Conservation (phyloP, 1,284 basidiomycete species). For the Ganoderma lucidum region DNA sequence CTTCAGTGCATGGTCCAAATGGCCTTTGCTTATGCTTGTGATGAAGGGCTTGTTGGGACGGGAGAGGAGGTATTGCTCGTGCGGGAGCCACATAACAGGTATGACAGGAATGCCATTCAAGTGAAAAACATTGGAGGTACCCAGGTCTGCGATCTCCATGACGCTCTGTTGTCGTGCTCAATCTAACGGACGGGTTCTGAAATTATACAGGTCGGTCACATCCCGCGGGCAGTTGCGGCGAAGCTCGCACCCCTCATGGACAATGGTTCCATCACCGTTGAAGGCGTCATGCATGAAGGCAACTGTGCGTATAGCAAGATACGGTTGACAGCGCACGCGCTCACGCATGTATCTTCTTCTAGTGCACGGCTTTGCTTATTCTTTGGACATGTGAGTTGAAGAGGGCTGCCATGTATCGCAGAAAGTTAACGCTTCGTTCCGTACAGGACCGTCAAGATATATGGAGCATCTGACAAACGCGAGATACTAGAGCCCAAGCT, state of each 20-base stretch:
- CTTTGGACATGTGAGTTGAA: slow-evolving; percentile 62
- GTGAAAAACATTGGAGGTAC: slow-evolving; percentile 76
- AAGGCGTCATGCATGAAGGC: slow-evolving; percentile 79
- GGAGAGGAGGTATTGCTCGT: slow-evolving; percentile 82
- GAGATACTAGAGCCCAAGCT: slow-evolving; percentile 70
- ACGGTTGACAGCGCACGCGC: neutral
- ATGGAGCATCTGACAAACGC: slow-evolving; percentile 67
- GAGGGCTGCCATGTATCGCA: slow-evolving; percentile 14
- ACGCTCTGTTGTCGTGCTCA: neutral
- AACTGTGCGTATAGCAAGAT: slow-evolving; percentile 59
- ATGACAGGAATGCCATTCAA: slow-evolving; percentile 83
- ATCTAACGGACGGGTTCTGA: neutral
- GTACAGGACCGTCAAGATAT: slow-evolving; percentile 75
- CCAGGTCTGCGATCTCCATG: slow-evolving; percentile 52
- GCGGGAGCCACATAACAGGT: slow-evolving; percentile 73
- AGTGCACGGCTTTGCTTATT: slow-evolving; percentile 60
- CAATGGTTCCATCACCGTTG: slow-evolving; percentile 64
- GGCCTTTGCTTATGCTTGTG: neutral
- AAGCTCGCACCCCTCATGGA: slow-evolving; percentile 80
- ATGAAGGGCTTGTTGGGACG: slow-evolving; percentile 72
- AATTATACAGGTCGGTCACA: slow-evolving; percentile 64
- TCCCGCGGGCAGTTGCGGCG: slow-evolving; percentile 68
- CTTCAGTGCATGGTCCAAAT: neutral
- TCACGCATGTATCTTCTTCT: neutral
- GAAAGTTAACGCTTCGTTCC: slow-evolving; percentile 1